These are phyloP conservation scores for Magnolia kwangsiensis DNA, from an alignment of 164 flowering plant genomes.

Conservation along the genomic window DNA sequence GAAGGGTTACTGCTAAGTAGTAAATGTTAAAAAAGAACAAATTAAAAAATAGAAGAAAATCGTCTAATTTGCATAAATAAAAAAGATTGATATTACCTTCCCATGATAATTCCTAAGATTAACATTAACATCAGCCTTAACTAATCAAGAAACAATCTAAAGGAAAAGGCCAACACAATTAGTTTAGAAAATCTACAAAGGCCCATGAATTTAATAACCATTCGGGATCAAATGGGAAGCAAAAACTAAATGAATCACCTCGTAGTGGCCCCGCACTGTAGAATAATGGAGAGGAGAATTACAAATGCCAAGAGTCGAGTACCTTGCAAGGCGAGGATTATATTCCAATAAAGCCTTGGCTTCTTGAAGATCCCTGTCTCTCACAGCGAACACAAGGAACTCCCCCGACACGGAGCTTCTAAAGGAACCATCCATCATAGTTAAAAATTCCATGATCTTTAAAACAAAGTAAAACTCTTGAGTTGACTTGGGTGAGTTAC, in stretches of 20 bases:
- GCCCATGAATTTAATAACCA: background rate
- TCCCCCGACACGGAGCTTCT: slow-evolving; percentile 96
- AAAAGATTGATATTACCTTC: slow-evolving; percentile 46
- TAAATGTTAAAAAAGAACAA: too few relatives aligned
- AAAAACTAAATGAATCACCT: slow-evolving; percentile 43
- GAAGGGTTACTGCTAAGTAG: too few relatives aligned
- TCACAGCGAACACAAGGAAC: slow-evolving; percentile 92
- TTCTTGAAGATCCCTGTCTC: slow-evolving; percentile 95
- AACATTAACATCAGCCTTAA: slow-evolving; percentile 85
- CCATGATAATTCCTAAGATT: slow-evolving; percentile 93
- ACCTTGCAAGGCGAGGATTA: slow-evolving; percentile 85
- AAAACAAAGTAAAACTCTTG: background rate
- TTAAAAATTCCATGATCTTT: slow-evolving; percentile 48
- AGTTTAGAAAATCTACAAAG: background rate
- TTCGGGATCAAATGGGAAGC: background rate
- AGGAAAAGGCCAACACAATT: background rate
- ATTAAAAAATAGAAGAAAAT: too few relatives aligned
- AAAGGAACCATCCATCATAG: slow-evolving; percentile 75
- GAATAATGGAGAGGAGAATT: slow-evolving; percentile 97
- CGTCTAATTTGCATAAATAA: background rate
- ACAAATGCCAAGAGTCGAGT: slow-evolving; percentile 88
- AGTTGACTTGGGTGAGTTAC: too few relatives aligned
- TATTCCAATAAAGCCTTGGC: slow-evolving; percentile 86
- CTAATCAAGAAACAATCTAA: slow-evolving; percentile 78
- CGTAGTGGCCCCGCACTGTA: slow-evolving; percentile 93